phyloP scores from a whole-genome alignment of 345 rosid species.

The Diplotaxis tenuifolia region DNA sequence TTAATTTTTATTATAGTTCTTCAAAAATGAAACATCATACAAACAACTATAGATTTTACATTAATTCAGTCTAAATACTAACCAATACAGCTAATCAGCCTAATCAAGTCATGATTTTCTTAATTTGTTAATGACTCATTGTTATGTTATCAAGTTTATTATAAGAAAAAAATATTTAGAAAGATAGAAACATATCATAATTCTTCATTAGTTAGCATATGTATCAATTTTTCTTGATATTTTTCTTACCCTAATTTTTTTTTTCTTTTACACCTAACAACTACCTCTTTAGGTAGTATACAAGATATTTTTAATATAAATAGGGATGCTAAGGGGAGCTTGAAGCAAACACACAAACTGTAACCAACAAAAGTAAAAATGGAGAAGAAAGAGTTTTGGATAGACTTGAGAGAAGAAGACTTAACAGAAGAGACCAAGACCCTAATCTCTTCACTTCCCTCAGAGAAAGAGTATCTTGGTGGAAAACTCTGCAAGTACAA shows the following conservation, averaged over 20 bases:
- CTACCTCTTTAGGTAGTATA: not conserved
- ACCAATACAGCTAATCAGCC: not conserved
- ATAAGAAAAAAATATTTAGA: not conserved
- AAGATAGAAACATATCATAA: not conserved
- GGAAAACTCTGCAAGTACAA: slow-evolving; percentile 40
- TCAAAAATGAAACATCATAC: not conserved
- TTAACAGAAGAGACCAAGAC: slow-evolving; percentile 29
- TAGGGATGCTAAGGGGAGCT: not conserved
- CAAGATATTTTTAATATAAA: not conserved
- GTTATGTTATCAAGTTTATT: not conserved
- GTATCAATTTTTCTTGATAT: not conserved
- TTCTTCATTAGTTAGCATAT: not conserved
- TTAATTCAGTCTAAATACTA: not conserved
- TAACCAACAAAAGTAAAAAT: not conserved
- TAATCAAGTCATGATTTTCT: not conserved
- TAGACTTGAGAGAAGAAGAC: not conserved
- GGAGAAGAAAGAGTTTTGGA: not conserved
- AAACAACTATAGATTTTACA: not conserved
- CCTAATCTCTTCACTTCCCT: slow-evolving; percentile 40
- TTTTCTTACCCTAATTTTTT: too few species aligned
- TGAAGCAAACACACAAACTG: not conserved
- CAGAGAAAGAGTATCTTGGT: slow-evolving; percentile 27
- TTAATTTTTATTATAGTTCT: not conserved
- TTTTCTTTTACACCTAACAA: not conserved
- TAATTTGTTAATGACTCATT: not conserved